A percentile compares a stretch with the other conserved stretches of the same genome.
Conservation (phyloP, 306 rosid species). For the Macrotyloma uniflorum region DNA sequence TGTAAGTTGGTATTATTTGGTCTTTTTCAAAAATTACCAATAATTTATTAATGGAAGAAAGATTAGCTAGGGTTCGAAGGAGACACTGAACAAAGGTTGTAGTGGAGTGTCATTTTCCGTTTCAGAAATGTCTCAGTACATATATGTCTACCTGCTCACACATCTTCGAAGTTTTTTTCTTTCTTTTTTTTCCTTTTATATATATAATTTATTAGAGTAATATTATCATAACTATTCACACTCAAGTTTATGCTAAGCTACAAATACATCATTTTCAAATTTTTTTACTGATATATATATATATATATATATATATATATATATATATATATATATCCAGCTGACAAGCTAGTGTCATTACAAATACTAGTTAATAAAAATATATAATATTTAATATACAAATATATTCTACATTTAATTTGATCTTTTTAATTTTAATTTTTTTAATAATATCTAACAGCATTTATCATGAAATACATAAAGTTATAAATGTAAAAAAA, state of each 20-base stretch:
- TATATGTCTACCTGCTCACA: slow-evolving; percentile 49
- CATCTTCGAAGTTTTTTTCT: slow-evolving; percentile 50
- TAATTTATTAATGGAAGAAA: slow-evolving; percentile 28
- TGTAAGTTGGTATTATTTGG: not conserved
- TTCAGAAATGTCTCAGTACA: slow-evolving; percentile 57
- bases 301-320: not conserved
- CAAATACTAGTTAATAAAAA: not conserved
- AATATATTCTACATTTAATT: not conserved
- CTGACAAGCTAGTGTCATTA: no score
- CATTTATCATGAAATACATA: not conserved
- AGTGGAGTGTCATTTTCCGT: slow-evolving; percentile 83
- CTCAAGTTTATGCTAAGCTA: not conserved
- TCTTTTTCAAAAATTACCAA: not conserved
- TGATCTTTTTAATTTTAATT: not conserved
- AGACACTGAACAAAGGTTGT: slow-evolving; percentile 49
- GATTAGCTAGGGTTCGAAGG: slow-evolving; percentile 43
- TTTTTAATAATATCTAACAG: not conserved
- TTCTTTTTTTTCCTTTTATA: no score
- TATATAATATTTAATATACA: not conserved
- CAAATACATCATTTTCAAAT: not conserved
- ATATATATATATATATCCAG: not conserved
- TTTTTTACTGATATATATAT: not conserved
- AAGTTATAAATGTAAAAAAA: not conserved
- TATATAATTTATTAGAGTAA: slow-evolving; percentile 2
- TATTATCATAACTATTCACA: slow-evolving; percentile 11